Conservation (phyloP, 2,329 filamentous ascomycete genomes). For the Bipolaris oryzae region DNA sequence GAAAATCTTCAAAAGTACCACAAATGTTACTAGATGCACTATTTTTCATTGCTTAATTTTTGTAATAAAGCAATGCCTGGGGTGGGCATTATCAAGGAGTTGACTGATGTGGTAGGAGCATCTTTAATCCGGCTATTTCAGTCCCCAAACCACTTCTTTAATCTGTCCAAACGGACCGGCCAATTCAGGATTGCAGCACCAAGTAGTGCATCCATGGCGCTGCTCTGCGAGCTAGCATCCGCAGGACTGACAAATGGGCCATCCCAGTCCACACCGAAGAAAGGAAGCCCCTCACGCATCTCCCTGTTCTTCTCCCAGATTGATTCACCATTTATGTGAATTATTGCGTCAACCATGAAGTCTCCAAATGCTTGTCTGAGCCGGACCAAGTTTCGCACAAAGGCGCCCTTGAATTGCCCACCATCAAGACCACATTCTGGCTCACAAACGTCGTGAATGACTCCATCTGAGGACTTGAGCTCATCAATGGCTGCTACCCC, state of each 20-base stretch:
- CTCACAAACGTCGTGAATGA: conserved; percentile 52
- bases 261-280: conserved; percentile 68
- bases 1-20: too few relatives aligned
- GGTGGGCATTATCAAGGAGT: too few relatives aligned
- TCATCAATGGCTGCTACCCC: conserved; percentile 47
- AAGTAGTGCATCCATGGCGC: conserved; percentile 70
- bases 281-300: conserved; percentile 33
- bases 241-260: conserved; percentile 61
- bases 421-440: conserved; percentile 51
- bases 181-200: conserved; percentile 55
- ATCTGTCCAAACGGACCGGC: not conserved
- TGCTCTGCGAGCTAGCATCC: conserved; percentile 66
- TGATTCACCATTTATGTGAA: conserved; percentile 66
- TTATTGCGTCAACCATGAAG: conserved; percentile 59
- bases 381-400: conserved; percentile 67
- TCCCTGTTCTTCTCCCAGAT: conserved; percentile 67
- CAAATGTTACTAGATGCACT: too few relatives aligned
- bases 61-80: too few relatives aligned
- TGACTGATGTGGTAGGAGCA: too few relatives aligned
- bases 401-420: conserved; percentile 75
- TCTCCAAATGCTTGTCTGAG: conserved; percentile 61
- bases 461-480: conserved; percentile 46
- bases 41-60: too few relatives aligned
- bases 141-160: not conserved
- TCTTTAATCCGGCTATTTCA: too few relatives aligned